Percentiles rank a stretch among this genome's conserved stretches.
phyloP scores from a whole-genome alignment of 345 rosid genomes.

The Cardamine chenopodiifolia region DNA sequence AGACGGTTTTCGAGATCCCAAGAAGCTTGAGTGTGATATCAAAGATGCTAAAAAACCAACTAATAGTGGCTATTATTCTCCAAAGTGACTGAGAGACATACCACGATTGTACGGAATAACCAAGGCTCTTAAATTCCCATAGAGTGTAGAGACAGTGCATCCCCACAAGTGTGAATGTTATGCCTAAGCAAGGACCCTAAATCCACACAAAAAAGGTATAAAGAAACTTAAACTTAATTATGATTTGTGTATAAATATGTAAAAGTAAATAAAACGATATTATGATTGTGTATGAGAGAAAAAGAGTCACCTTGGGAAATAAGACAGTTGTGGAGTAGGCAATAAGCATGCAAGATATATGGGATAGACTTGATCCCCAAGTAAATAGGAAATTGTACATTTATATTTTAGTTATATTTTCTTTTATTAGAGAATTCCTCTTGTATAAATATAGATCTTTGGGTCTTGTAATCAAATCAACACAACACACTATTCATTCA shows the following conservation, averaged over 20 bases:
- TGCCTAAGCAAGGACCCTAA: constrained; percentile 5
- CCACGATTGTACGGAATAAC: not conserved
- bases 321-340: constrained; percentile 56
- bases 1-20: constrained; percentile 51
- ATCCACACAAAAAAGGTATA: not conserved
- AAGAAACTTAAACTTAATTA: not conserved
- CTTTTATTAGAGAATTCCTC: too few species aligned
- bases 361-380: too few species aligned
- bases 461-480: too few species aligned
- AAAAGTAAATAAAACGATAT: not conserved
- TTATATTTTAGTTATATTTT: too few species aligned
- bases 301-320: constrained; percentile 53
- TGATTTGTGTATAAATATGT: too few species aligned
- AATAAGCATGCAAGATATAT: constrained; percentile 37
- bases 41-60: constrained; percentile 52
- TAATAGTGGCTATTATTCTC: constrained; percentile 9
- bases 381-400: too few species aligned
- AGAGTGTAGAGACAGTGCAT: constrained; percentile 18
- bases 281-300: not conserved
- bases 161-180: constrained; percentile 2
- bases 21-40: constrained; percentile 46
- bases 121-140: constrained; percentile 16
- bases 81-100: not conserved
- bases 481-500: too few species aligned
- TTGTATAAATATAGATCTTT: too few species aligned